Conservation (phyloP, 331 rosid genomes). For the Spiraea crenata region DNA sequence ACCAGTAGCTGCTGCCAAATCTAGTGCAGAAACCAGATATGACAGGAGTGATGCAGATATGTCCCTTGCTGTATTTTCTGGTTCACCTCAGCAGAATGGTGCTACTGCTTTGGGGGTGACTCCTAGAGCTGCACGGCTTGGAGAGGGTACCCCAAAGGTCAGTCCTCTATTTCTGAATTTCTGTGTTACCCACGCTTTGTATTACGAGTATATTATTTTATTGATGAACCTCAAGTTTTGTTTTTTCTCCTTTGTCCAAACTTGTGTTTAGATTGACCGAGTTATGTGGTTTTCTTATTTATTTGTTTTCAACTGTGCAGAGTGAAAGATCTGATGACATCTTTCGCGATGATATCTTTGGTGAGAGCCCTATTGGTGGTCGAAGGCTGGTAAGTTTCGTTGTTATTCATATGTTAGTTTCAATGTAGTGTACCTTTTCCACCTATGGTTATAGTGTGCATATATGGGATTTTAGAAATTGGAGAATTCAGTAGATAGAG, state of each 20-base stretch:
- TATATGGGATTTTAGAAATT: neutral
- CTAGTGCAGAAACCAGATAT: constrained; percentile 41
- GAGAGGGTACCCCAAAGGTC: constrained; percentile 96
- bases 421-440: neutral
- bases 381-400: constrained; percentile 61
- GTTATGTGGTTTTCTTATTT: constrained; percentile 7
- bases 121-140: constrained; percentile 58
- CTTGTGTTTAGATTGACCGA: neutral
- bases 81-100: constrained; percentile 62
- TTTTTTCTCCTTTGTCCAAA: neutral
- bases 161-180: constrained; percentile 11
- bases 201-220: no score
- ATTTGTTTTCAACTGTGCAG: constrained; percentile 39
- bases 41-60: constrained; percentile 35
- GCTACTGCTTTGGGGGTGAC: constrained; percentile 37
- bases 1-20: constrained; percentile 28
- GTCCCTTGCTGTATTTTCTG: constrained; percentile 47
- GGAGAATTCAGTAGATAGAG: neutral
- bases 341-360: constrained; percentile 93
- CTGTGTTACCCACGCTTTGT: neutral
- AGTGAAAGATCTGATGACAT: constrained; percentile 75
- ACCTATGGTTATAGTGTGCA: constrained; percentile 1
- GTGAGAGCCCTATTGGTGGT: constrained; percentile 94
- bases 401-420: neutral
- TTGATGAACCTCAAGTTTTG: neutral